Evolutionary conservation across 1,284 basidiomycete genomes (phyloP), one percentile per base, ranked within the genome.

Genomic region (Marasmius fiardii): DNA sequence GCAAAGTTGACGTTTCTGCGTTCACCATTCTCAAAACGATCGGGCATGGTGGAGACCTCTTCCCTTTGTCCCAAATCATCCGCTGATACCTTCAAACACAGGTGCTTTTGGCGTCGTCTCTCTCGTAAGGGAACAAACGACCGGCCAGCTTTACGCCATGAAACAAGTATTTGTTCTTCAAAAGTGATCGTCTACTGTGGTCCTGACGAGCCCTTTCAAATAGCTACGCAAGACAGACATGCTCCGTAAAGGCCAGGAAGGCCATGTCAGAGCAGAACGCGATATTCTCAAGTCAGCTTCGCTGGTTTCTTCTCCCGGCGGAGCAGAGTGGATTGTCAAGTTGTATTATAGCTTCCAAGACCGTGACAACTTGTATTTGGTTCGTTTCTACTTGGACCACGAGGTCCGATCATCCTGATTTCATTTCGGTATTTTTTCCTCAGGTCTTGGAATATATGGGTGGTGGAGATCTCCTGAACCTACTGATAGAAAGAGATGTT

Each of bases 171-270:
- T 72, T 60, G 59, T 63, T 58, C 61, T 43, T 59, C 59, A 60
- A 61, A 52, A 53, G 48, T 58, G 52, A 57, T 58, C 57, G 55
- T 60, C 61, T 54, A 58, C 56, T 47, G 20, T 43, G 44, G 16
- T 54, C n/a, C 44, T 23, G 51, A 54, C 49, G 26, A 31, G 53
- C 21, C 28, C 20, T 35, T 61, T 59, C 67, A 62, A 54, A 55
- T 67, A 95, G 91, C 78, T 97, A 65, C 85, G 95, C 54, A 99
- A 98, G 76, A 87, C 87, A 56, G 95, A 98, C 70, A 98, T 98
- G 94, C 80, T 98, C 63, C 87, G 92, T 49, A 96, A 96, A 74
- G 94, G 93, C n/a, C 96, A 98, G 73, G 95, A 98, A 76, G 95
- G 95, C 2, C 94, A 95, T 69, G 90, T 95, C 63, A 85, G 93